These are phyloP conservation scores for Neopestalotiopsis sp. DNA, from an alignment of 2,329 filamentous ascomycete species.

Conservation along the genomic window DNA sequence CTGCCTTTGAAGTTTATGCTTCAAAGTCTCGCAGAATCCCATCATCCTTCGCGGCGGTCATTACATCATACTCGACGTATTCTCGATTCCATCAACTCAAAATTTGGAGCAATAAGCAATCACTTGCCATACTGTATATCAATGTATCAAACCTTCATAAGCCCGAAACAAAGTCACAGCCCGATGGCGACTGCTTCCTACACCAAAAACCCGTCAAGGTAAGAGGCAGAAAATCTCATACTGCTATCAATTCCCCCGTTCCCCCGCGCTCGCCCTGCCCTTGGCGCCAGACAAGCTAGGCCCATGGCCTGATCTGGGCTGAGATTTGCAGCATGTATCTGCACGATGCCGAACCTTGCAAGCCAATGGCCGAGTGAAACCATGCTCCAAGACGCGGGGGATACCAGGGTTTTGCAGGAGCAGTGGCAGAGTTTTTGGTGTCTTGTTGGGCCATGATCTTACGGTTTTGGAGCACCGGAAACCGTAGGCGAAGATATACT, in stretches of 20 bases:
- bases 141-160: not conserved
- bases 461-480: slow-evolving; percentile 1
- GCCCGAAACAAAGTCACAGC: not conserved
- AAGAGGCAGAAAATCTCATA: not conserved
- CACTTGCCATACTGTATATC: no score
- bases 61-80: not conserved
- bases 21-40: not conserved
- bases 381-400: not conserved
- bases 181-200: not conserved
- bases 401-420: not conserved
- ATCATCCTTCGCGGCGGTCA: not conserved
- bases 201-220: not conserved
- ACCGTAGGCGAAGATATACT: slow-evolving; percentile 2
- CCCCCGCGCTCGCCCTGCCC: not conserved
- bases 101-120: not conserved
- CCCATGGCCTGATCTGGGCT: slow-evolving; percentile 12
- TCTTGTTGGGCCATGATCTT: not conserved
- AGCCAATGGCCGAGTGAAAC: slow-evolving; percentile 10
- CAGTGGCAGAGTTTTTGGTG: not conserved
- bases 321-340: slow-evolving; percentile 2
- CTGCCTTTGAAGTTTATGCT: not conserved
- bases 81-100: not conserved
- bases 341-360: slow-evolving; percentile 11
- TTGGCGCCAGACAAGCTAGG: not conserved
- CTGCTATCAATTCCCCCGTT: not conserved